Conservation (phyloP, 257 asterid species). For the Thymus quinquecostatus region DNA sequence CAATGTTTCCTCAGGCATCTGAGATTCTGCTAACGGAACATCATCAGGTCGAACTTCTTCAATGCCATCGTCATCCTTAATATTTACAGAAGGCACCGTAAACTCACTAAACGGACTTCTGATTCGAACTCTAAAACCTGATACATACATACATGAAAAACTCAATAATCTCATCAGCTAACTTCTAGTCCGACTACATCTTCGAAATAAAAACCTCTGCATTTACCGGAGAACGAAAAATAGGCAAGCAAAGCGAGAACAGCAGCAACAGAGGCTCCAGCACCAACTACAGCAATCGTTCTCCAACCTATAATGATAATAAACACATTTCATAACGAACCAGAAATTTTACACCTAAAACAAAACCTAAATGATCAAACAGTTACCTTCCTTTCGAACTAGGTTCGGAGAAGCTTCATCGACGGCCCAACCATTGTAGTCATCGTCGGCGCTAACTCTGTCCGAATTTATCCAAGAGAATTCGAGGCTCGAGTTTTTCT, state of each 20-base stretch:
- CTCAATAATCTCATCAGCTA: conserved; percentile 7
- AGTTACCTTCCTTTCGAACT: conserved; percentile 42
- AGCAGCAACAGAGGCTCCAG: conserved; percentile 63
- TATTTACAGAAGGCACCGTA: conserved; percentile 34
- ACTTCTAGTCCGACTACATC: neutral
- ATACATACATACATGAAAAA: conserved; percentile 15
- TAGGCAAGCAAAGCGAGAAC: conserved; percentile 62
- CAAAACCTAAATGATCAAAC: conserved; percentile 22
- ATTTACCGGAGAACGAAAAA: conserved; percentile 56
- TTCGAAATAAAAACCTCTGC: conserved; percentile 29
- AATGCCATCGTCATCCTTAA: conserved; percentile 32
- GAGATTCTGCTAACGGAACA: conserved; percentile 37
- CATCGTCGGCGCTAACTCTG: conserved; percentile 43
- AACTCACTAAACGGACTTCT: conserved; percentile 41
- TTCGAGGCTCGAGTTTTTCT: conserved; percentile 43
- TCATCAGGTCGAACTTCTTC: conserved; percentile 45
- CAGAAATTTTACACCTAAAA: neutral
- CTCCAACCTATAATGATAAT: conserved; percentile 45
- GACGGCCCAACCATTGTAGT: conserved; percentile 84
- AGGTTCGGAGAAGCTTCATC: conserved; percentile 43
- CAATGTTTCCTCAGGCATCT: conserved; percentile 38
- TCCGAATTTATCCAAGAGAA: conserved; percentile 59
- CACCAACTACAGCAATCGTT: conserved; percentile 53
- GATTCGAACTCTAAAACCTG: conserved; percentile 52
- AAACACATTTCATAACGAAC: conserved; percentile 31